phyloP scores from a whole-genome alignment of 345 rosid genomes.

The Citropsis articulata region DNA sequence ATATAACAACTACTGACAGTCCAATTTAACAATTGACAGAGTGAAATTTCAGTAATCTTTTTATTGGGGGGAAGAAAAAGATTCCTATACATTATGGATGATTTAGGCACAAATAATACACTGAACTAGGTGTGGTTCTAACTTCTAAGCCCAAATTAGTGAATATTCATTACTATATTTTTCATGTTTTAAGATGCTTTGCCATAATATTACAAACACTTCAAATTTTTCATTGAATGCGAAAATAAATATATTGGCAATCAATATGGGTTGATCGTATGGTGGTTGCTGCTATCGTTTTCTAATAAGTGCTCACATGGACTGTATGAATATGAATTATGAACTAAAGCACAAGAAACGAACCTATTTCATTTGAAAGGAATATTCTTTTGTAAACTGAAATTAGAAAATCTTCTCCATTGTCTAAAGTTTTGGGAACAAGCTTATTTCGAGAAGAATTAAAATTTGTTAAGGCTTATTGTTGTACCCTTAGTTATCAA shows the following conservation, averaged over 20 bases:
- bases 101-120: background rate
- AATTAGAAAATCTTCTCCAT: background rate
- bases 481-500: too few species aligned
- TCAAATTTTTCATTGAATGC: background rate
- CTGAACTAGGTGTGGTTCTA: background rate
- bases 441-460: too few species aligned
- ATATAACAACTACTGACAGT: too few species aligned
- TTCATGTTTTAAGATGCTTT: background rate
- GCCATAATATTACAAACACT: background rate
- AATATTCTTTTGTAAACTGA: background rate
- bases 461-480: too few species aligned
- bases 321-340: background rate
- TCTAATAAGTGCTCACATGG: slow-evolving; percentile 12
- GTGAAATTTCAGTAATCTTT: background rate
- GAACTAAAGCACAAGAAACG: background rate
- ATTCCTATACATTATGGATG: background rate
- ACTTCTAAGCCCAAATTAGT: background rate
- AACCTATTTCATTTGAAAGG: background rate
- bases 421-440: background rate
- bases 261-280: background rate
- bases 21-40: background rate
- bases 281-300: background rate
- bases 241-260: background rate
- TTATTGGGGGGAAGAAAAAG: background rate
- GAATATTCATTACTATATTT: background rate